Evolutionary conservation across 1,139 yeast genomes (phyloP), one percentile per base, ranked within the genome.

Genomic region (Geotrichum australiense): DNA sequence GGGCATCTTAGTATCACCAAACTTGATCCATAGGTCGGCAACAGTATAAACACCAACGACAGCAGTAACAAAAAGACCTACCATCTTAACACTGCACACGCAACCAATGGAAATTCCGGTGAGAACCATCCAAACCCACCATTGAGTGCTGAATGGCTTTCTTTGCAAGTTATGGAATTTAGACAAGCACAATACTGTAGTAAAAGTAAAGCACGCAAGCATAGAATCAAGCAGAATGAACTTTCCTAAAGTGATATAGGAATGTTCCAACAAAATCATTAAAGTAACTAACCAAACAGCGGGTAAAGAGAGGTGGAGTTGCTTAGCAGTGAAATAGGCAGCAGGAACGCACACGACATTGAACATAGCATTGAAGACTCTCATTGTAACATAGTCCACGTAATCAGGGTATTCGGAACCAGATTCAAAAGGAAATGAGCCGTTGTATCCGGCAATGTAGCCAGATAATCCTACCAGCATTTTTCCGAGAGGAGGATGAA

Each of bases 401-500:
- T 80, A 78, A 27, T 82, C 94, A 11, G 98, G 98, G 65, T 81
- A 93, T 42, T 63, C 66, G 46, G 76, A 76, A 45, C 98, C 96
- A 41, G 94, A 81, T 38, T 87, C 89, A 68, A 93, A 93, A 56
- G 80, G 93, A 80, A 93, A 93, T 2, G 94, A 80, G 29, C 98
- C 98, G 61, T 91, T 84, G 69, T 87, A 91, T 37, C 94, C 94
- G 27, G 96, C 96, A 51, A 93, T 59, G 58, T 82, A 87, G 12
- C 98, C 99, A 11, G 96, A 84, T 32, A 93, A 70, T 1, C 96
- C 99, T 50, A 89, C 89, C 50, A 93, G 73, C 96, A 93, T 87
- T 65, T 93, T 93, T 28, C 97, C 98, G 55, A 93, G 74, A 2
- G 98, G 98, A 41, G 99, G 99, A 63, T 91, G 99, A 46, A 91